Evolutionary conservation across 768 basidiomycete species (phyloP).

Genomic region (Mycena vitilis): DNA sequence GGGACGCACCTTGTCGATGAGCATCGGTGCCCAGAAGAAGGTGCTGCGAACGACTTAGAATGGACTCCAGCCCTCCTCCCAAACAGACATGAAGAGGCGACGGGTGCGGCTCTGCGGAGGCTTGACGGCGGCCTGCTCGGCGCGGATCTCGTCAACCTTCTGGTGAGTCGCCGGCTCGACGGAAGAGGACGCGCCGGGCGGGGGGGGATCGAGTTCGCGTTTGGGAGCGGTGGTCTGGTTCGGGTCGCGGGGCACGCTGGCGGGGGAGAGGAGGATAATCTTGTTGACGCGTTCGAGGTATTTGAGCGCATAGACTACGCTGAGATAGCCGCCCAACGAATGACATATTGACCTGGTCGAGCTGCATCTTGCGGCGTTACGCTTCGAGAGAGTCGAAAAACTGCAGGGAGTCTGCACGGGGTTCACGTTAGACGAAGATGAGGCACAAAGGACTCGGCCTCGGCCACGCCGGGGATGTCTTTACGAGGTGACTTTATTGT

Average conservation of each 20-base stretch:
- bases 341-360: constrained; percentile 94
- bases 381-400: constrained; percentile 93
- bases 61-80: constrained; percentile 95
- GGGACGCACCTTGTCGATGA: constrained; percentile 72
- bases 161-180: constrained; percentile 60
- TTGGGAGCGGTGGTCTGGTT: constrained; percentile 59
- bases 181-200: constrained; percentile 43
- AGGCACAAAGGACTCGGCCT: constrained; percentile 83
- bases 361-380: constrained; percentile 82
- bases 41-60: constrained; percentile 88
- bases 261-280: constrained; percentile 90
- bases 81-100: constrained; percentile 76
- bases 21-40: constrained; percentile 88
- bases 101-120: constrained; percentile 63
- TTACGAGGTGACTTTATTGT: constrained; percentile 74
- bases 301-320: constrained; percentile 87
- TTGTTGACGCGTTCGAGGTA: constrained; percentile 87
- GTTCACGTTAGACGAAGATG: not conserved
- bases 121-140: constrained; percentile 66
- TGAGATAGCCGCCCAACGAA: constrained; percentile 90
- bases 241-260: constrained; percentile 88
- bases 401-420: constrained; percentile 1
- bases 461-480: constrained; percentile 73
- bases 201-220: constrained; percentile 43
- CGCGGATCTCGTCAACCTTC: constrained; percentile 62